phyloP scores from a whole-genome alignment of 2,329 filamentous ascomycete species.

The Talaromyces sp. region DNA sequence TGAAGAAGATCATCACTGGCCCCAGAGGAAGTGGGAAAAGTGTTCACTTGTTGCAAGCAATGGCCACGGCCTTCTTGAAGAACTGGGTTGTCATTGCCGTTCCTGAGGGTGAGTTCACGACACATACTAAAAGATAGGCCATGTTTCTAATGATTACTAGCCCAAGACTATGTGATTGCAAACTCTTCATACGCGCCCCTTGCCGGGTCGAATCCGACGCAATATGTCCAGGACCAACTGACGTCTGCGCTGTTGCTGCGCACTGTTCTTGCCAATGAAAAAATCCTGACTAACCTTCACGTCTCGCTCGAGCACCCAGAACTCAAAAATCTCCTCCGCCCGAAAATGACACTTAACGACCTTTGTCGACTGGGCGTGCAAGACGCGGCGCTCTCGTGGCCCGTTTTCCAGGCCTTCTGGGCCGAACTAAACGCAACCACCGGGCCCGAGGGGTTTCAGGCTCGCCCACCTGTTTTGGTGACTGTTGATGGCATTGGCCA shows the following conservation, averaged over 20 bases:
- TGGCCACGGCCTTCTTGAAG: constrained; percentile 74
- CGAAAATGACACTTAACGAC: constrained; percentile 58
- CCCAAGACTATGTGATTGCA: constrained; percentile 73
- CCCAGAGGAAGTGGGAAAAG: constrained; percentile 78
- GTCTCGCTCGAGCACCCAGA: constrained; percentile 52
- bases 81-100: constrained; percentile 86
- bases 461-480: constrained; percentile 63
- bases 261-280: constrained; percentile 66
- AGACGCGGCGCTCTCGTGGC: constrained; percentile 73
- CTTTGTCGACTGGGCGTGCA: constrained; percentile 64
- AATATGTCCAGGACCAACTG: constrained; percentile 75
- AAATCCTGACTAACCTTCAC: constrained; percentile 52
- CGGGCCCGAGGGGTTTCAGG: constrained; percentile 37
- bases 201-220: constrained; percentile 45
- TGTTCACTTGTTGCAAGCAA: constrained; percentile 74
- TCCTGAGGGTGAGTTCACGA: constrained; percentile 70
- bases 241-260: constrained; percentile 67
- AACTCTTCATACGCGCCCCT: constrained; percentile 75
- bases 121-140: not conserved
- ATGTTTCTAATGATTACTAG: constrained; percentile 38
- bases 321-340: constrained; percentile 55
- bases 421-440: constrained; percentile 60
- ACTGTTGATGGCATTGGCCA: constrained; percentile 73
- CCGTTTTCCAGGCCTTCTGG: constrained; percentile 76
- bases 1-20: constrained; percentile 65